Conservation (phyloP, 257 asterid species). For the Capsicum pubescens region DNA sequence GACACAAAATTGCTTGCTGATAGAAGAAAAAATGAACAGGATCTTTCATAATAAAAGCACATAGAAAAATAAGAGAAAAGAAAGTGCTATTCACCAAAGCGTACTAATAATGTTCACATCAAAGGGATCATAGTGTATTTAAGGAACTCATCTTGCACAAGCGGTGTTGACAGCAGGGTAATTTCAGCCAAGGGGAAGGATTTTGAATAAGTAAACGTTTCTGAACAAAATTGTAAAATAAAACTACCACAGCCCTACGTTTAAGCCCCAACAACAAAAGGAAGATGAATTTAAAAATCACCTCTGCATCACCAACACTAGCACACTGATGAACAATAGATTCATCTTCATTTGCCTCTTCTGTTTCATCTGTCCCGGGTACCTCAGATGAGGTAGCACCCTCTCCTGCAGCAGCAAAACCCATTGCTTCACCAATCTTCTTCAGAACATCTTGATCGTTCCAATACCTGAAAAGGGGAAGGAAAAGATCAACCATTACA, state of each 20-base stretch:
- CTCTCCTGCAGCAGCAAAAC: conserved; percentile 78
- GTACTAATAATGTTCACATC: not conserved
- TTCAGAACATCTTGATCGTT: conserved; percentile 82
- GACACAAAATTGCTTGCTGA: not conserved
- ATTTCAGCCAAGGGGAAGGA: not conserved
- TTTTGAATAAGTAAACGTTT: not conserved
- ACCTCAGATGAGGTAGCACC: conserved; percentile 63
- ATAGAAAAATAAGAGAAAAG: not conserved
- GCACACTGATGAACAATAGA: conserved; percentile 89
- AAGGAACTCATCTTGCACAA: not conserved
- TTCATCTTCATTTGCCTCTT: conserved; percentile 82
- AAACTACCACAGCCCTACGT: not conserved
- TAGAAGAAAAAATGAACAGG: not conserved
- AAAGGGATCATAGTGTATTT: not conserved
- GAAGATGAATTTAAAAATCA: conserved; percentile 35
- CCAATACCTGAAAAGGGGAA: conserved; percentile 68
- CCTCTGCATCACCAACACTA: conserved; percentile 90
- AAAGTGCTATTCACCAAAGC: not conserved
- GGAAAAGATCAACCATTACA: conserved; percentile 23
- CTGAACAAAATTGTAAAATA: not conserved
- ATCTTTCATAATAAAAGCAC: not conserved
- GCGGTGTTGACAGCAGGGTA: not conserved
- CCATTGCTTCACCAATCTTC: conserved; percentile 97
- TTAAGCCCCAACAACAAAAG: not conserved
- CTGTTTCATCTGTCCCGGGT: conserved; percentile 72